Conservation (phyloP, 257 asterid genomes). For the Galeopsis tetrahit region DNA sequence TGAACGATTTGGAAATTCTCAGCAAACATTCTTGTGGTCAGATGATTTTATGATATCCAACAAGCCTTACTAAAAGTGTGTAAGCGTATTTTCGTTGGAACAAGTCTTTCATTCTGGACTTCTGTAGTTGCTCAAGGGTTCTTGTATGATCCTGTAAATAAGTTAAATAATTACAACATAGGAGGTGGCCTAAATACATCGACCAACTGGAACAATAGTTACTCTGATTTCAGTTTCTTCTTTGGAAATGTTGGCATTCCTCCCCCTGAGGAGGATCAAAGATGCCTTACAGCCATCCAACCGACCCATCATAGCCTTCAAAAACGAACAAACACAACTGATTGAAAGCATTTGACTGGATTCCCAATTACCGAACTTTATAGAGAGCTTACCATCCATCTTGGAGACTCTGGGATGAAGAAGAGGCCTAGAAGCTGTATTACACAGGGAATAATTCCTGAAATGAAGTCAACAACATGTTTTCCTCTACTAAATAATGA, state of each 20-base stretch:
- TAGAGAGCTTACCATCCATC: conserved; percentile 77
- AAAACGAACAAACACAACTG: background rate
- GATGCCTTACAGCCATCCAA: conserved; percentile 75
- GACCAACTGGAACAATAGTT: conserved; percentile 16
- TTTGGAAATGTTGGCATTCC: conserved; percentile 46
- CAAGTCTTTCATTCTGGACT: conserved; percentile 63
- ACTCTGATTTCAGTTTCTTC: conserved; percentile 87
- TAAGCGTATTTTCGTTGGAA: conserved; percentile 78
- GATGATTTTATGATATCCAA: background rate
- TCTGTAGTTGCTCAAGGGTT: conserved; percentile 52
- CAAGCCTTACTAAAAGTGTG: conserved; percentile 59
- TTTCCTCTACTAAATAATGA: conserved; percentile 13
- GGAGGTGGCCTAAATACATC: background rate
- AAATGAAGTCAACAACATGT: conserved; percentile 31
- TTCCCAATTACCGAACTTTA: background rate
- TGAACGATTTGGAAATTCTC: conserved; percentile 36
- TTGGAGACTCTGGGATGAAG: conserved; percentile 89
- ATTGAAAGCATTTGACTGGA: conserved; percentile 13
- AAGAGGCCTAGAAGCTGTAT: conserved; percentile 71
- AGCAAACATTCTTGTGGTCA: background rate
- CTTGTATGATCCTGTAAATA: conserved; percentile 66
- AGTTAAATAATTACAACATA: conserved; percentile 22
- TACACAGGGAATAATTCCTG: conserved; percentile 80
- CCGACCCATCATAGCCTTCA: conserved; percentile 69
- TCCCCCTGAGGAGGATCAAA: conserved; percentile 67